phyloP scores from a whole-genome alignment of 1,284 basidiomycete species.

The Coniophora puteana region DNA sequence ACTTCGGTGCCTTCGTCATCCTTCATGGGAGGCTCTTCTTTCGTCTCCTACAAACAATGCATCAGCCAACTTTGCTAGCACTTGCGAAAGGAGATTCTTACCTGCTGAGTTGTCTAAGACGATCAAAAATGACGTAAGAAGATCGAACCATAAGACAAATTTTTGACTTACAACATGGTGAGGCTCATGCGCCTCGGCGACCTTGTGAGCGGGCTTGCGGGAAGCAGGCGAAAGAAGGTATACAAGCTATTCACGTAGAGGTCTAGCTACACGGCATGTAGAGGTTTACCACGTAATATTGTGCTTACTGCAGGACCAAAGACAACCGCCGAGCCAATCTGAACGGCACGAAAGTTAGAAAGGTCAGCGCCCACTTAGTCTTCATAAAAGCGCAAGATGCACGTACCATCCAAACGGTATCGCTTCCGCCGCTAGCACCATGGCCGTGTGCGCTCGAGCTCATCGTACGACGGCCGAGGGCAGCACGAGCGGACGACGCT shows the following conservation, averaged over 20 bases:
- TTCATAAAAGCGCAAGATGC: background rate
- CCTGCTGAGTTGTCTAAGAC: slow-evolving; percentile 4
- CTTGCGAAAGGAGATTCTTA: background rate
- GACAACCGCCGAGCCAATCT: slow-evolving; percentile 30
- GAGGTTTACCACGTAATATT: background rate
- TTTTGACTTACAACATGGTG: slow-evolving; percentile 19
- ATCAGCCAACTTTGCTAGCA: background rate
- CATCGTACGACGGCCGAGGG: slow-evolving; percentile 19
- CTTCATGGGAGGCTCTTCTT: slow-evolving; percentile 12
- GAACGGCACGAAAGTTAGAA: background rate
- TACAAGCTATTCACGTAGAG: slow-evolving; percentile 17
- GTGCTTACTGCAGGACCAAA: slow-evolving; percentile 26
- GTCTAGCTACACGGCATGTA: background rate
- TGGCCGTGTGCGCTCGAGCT: slow-evolving; percentile 20
- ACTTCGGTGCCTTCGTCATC: slow-evolving; percentile 31
- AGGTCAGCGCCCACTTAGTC: background rate
- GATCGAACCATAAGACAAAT: slow-evolving; percentile 1
- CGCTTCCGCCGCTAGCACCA: slow-evolving; percentile 14
- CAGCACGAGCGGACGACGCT: slow-evolving; percentile 11
- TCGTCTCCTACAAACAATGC: background rate
- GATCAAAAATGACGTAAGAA: slow-evolving; percentile 12
- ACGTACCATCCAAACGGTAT: slow-evolving; percentile 28
- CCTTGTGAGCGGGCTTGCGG: slow-evolving; percentile 18
- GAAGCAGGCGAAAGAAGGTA: slow-evolving; percentile 29
- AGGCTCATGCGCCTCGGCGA: slow-evolving; percentile 14